These are phyloP conservation scores for Coniochaeta sp. DNA, from an alignment of 2,329 filamentous ascomycete species.

Conservation along the genomic window DNA sequence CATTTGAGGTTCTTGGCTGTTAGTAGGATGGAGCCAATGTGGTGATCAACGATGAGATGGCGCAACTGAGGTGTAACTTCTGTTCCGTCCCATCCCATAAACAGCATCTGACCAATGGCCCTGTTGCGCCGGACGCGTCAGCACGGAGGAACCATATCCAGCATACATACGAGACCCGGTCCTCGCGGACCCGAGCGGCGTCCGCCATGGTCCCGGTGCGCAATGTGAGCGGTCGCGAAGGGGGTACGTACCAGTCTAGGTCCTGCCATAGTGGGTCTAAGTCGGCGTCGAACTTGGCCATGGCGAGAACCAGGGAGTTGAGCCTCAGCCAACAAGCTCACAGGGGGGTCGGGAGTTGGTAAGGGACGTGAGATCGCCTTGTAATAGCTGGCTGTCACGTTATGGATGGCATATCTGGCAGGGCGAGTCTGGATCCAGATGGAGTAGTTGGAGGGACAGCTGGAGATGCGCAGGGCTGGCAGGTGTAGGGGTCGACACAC, in stretches of 20 bases:
- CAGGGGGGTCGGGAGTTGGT: not conserved
- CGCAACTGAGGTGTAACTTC: slow-evolving; percentile 77
- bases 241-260: slow-evolving; percentile 59
- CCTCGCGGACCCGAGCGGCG: not conserved
- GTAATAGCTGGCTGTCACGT: slow-evolving; percentile 6
- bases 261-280: slow-evolving; percentile 65
- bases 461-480: not conserved
- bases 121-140: slow-evolving; percentile 33
- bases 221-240: not conserved
- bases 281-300: slow-evolving; percentile 36
- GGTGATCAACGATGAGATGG: slow-evolving; percentile 72
- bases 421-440: not conserved
- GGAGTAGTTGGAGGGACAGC: not conserved
- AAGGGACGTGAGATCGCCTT: not conserved
- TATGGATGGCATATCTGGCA: slow-evolving; percentile 4
- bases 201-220: not conserved
- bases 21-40: slow-evolving; percentile 80
- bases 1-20: slow-evolving; percentile 83
- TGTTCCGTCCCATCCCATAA: slow-evolving; percentile 82
- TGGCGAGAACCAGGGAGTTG: slow-evolving; percentile 10
- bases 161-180: not conserved
- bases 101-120: slow-evolving; percentile 69
- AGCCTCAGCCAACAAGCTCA: not conserved
- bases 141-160: not conserved
- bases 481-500: not conserved